Evolutionary conservation across 768 basidiomycete species (phyloP), one percentile per base, ranked within the genome.

Genomic region (Russula earlei): DNA sequence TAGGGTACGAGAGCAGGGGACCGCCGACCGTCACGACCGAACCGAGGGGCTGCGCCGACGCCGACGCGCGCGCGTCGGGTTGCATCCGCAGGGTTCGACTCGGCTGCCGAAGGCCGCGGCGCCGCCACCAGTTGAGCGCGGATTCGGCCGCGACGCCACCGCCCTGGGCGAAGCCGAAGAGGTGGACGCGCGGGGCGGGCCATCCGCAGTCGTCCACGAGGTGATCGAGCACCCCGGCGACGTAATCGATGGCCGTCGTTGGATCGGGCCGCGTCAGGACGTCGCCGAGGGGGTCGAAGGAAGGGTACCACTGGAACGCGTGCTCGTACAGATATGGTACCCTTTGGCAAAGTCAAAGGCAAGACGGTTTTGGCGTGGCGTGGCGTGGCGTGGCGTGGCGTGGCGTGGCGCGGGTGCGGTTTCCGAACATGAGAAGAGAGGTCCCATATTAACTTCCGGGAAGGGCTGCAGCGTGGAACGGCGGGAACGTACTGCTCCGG

Each of bases 81-180:
- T 40, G 36, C 56, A 33, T 27, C 42, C 40, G 41, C 11, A 31
- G 29, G 7, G 5, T 5, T 10, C 10, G 29, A 7, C 10, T 31
- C 29, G 29, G 55, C 2, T 27, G 43, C 49, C 58, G 61, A 22
- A 60, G 60, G 43, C 55, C 61, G 49, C 46, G 50, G 49, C 46
- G 50, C 48, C 60, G 60, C 65, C 83, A 86, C 71, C 74, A 77
- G 33, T 70, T 64, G 6, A 90, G 64, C 0, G 77, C 78, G 50
- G 81, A 74, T 68, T 96, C 91, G 2, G 74, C 77, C 1, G 82
- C 88, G 33, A 91, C 78, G 19, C 76, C 83, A 0, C 89, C 93
- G 0, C 92, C 92, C 67, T 96, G 92, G 0, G 79, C 87, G 60
- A 90, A 96, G 3, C 92, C 92, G 54, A 94, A 87, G 44, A 92